Evolutionary conservation across 2,329 filamentous ascomycete genomes (phyloP), one percentile per base, ranked within the genome.

Genomic region (Claviceps sp.): DNA sequence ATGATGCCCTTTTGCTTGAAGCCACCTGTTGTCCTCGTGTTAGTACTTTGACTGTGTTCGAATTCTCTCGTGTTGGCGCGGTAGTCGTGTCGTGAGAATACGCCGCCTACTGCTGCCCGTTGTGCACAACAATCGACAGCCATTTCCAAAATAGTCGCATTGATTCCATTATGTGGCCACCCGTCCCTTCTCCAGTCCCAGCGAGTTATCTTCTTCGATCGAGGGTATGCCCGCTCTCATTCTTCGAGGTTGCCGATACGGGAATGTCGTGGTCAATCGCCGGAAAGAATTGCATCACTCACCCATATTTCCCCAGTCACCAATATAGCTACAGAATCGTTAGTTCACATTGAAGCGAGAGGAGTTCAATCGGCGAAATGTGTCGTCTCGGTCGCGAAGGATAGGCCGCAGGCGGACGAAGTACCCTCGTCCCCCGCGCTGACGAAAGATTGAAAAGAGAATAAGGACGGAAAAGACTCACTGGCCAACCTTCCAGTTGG

Each of bases 261-360:
- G 30, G n/a, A n/a, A 50, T 47, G 50, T 14, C 37, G 44, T 17
- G n/a, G 17, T 46, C 30, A 46, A 41, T 39, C 26, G 48, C 44
- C 50, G 13, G 43, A 26, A 13, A 22, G 24, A 16, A 54, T 44
- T 59, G 59, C 2, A 19, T 38, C 10, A 80, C 81, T 74, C 80
- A 89, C 85, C 86, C 59, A 90, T 72, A 63, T 74, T 72, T 64
- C 87, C 87, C 85, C 86, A 91, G 68, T 71, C 71, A 61, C 87
- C 87, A 54, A 90, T 72, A 70, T 75, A 89, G 67, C 87, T 90
- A 61, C 59, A 57, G 19, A 39, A 5, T 19, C 44, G 55, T 68
- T 57, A 68, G 66, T 55, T 55, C 3, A 47, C 30, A 34, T 11
- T 34, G 30, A 34, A 34, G 30, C 30, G 11, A 11, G 30, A 34